Base-by-base conservation (phyloP, 306 rosid species). In the Lotus japonicus region DNA sequence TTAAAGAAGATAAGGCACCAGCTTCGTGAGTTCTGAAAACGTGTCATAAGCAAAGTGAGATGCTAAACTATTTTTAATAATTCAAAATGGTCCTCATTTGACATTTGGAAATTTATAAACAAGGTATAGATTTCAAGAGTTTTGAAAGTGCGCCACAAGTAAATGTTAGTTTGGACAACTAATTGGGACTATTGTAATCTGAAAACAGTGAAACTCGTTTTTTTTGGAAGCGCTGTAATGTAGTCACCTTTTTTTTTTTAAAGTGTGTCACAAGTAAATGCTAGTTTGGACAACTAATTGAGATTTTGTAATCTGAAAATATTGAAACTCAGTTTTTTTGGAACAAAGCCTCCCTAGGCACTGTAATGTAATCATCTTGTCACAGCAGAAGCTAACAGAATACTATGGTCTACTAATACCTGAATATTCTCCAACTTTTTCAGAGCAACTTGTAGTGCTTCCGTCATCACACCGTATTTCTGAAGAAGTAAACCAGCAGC, bases 401-500 rank as follows among this genome's bases (percentile, higher is more conserved):
- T 52, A 45, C 9, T 44, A 9, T 66, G 35, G 58, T 12, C 68
- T 62, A 46, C 9, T 19, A 45, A 39, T 86, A 88, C 98, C 98
- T 88, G 90, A 83, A 90, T 66, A 48, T 56, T 66, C 80, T 94
- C 95, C 80, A 94, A 87, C 70, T 72, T 88, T 16, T 73, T 77
- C 79, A 94, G 65, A 45, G 96, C 92, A 21, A 72, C 59, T 73
- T 80, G 70, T 58, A 90, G 64, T 64, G 97, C 97, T 58, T 85
- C 74, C 0, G 97, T 78, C 77, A 90, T 54, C 55, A 55, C 71
- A 49, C 81, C 6, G 68, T 85, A 77, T 77, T 85, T 90, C 67
- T 83, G 81, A 68, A 94, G 95, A 73, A 94, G 89, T 62, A 82
- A 55, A 42, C 82, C 78, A 51, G 97, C 98, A 21, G 95, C 88